Evolutionary conservation across 176 grass and related monocot species (phyloP).

Genomic region (Musa schizocarpa): DNA sequence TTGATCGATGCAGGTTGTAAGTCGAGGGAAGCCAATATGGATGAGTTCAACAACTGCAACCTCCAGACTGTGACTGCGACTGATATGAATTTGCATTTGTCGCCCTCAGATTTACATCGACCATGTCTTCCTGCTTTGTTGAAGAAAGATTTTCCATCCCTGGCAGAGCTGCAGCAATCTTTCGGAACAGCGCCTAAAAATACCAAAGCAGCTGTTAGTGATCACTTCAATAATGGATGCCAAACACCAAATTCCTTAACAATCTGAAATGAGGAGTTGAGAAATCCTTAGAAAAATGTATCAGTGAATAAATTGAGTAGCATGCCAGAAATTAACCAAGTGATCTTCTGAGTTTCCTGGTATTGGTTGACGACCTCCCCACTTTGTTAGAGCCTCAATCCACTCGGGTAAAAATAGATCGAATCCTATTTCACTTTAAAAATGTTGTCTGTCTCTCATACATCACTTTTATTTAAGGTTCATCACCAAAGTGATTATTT

Average conservation of each 20-base stretch:
- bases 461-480: background rate
- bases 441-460: background rate
- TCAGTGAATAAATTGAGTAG: too few relatives aligned
- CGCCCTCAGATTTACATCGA: slow-evolving; percentile 45
- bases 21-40: too few relatives aligned
- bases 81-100: slow-evolving; percentile 24
- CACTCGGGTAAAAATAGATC: background rate
- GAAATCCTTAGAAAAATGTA: too few relatives aligned
- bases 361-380: too few relatives aligned
- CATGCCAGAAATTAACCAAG: too few relatives aligned
- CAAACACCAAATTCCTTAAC: background rate
- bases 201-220: background rate
- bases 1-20: too few relatives aligned
- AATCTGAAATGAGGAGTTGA: background rate
- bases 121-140: slow-evolving; percentile 47
- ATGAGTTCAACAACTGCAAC: slow-evolving; percentile 33
- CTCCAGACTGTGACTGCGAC: slow-evolving; percentile 30
- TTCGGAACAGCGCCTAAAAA: slow-evolving; percentile 33
- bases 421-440: background rate
- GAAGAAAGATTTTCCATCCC: slow-evolving; percentile 37
- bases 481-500: background rate
- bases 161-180: slow-evolving; percentile 38
- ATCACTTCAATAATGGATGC: background rate
- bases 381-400: too few relatives aligned
- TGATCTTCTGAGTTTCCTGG: too few relatives aligned